Evolutionary conservation across 2,329 filamentous ascomycete genomes (phyloP), one percentile per base, ranked within the genome.

Genomic region (Trichoderma hamatum): DNA sequence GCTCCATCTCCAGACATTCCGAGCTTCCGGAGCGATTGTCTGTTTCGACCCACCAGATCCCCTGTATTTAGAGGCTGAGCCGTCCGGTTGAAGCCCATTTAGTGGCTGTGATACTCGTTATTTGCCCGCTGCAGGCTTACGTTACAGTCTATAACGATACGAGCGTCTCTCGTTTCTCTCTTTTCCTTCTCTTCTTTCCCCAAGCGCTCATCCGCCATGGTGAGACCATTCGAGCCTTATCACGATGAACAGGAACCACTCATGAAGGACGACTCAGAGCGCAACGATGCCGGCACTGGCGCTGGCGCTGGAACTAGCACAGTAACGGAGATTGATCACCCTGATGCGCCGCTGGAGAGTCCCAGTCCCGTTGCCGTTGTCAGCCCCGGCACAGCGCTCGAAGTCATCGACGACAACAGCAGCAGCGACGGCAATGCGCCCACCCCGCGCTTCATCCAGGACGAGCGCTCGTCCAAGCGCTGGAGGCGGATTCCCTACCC

Each of bases 401-500:
- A 85, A 72, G 78, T 87, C 72, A 54, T 64, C 54, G 83, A 83
- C 70, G 77, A 81, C 61, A 81, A 76, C 54, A 78, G 74, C 74
- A 74, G 74, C 34, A 78, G 73, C 73, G 73, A 73, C 26, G 74
- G 36, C 59, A 59, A 56, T 21, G 78, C 82, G 43, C 83, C 85
- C 9, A 86, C 85, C n/a, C 88, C 87, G 68, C 85, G 86, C 69
- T 89, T 90, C 75, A 78, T 89, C 70, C 86, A 88, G 75, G 86
- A 89, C 67, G 82, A 87, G 71, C 73, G 75, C 46, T 70, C 73
- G 2, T 76, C 75, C 78, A 86, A 84, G 78, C 78, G 79, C 36
- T 86, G 84, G 80, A 84, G 80, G 80, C 89, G 87, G 86, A 80
- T 90, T 58, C 88, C 88, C 1, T 86, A 85, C 73, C 83, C 85